Evolutionary conservation across 371 early-diverging fungal species (phyloP), one percentile per base, ranked within the genome.

Genomic region (Syncephalastrum monosporum): DNA sequence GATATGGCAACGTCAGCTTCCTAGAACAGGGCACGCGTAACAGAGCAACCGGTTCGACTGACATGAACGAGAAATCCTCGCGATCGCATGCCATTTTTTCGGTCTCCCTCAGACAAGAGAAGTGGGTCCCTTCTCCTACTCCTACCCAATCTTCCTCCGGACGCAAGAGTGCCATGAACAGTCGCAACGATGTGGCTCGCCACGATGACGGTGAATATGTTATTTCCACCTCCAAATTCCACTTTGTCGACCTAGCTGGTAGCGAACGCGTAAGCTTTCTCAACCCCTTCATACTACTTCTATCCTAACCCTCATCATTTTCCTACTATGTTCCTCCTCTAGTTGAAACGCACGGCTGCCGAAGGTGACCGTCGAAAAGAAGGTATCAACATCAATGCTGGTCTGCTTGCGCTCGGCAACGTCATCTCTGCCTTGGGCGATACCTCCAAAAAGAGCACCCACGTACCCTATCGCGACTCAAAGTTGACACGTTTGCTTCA

Each of bases 241-340:
- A 97, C 71, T 99, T 99, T 84, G 99, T 99, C 42, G 99, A 99
- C 83, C 76, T 99, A 65, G 99, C 99, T 33, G 99, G 99, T 17
- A 94, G 94, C 45, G 99, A 99, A 72, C 86, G 99, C 48, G 82
- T 84, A 79, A 61, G 23, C 5, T 42, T 53, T 27, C 5, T 16
- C 2, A 21, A 8, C 27, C 38, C 8, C 38, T 33, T 10, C 5
- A 3, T 33, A 33, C 38, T 10, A 2, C 8, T 33, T 33, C 38
- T 2, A 33, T 33, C 10, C 10, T 10, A 12, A 12, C 12, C 10
- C 24, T 42, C 16, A 23, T 43, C 14, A 16, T 55, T 59, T 17
- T 29, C 21, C 46, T 47, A 42, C 27, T 21, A 23, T 27, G 43
- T 47, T 41, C 43, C 1, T 21, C 21, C 21, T 21, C 42, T 72